These are phyloP conservation scores for Cladosporium sp. DNA, from an alignment of 2,329 filamentous ascomycete genomes.

Conservation along the genomic window DNA sequence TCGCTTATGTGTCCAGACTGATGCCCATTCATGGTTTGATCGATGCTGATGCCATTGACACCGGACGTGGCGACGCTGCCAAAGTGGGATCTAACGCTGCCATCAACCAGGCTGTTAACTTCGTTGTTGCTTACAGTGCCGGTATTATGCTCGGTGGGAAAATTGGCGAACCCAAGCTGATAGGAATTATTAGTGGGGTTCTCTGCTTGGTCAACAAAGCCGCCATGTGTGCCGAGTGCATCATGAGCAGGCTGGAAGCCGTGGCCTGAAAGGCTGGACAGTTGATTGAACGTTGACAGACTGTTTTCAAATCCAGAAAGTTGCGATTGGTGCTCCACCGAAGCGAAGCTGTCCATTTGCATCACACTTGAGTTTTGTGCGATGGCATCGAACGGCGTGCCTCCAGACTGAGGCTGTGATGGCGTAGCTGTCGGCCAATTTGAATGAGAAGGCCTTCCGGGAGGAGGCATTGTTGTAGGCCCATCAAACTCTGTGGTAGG, in stretches of 20 bases:
- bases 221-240: not conserved
- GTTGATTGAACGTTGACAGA: not conserved
- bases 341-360: not conserved
- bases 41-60: conserved; percentile 10
- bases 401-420: not conserved
- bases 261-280: not conserved
- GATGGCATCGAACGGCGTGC: not conserved
- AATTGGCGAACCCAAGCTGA: not conserved
- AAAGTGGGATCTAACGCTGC: not conserved
- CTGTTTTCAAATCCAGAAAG: not conserved
- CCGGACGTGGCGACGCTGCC: not conserved
- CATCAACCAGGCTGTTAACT: not conserved
- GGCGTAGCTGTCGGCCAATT: conserved; percentile 1
- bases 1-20: conserved; percentile 16
- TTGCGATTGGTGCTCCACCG: not conserved
- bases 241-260: not conserved
- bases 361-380: not conserved
- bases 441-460: not conserved
- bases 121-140: not conserved
- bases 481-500: not conserved
- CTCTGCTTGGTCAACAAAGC: not conserved
- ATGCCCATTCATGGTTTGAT: conserved; percentile 14
- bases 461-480: not conserved
- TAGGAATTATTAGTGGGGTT: not conserved
- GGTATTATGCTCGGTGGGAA: not conserved